phyloP scores from a whole-genome alignment of 441 rosid genomes.

The Erodium moschatum region DNA sequence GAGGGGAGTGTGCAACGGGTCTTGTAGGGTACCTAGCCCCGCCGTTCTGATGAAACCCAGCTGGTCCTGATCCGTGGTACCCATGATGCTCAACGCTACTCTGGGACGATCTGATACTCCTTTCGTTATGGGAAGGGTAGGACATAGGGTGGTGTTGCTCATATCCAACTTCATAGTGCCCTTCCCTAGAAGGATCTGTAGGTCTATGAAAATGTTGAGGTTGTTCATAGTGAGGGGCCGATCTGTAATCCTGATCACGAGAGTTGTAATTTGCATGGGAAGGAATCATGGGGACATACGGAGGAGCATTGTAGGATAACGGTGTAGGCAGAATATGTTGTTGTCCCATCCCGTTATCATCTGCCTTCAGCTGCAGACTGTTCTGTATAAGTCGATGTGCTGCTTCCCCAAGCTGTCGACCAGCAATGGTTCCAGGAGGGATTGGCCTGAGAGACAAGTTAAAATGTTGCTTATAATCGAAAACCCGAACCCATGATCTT shows the following conservation, averaged over 20 bases:
- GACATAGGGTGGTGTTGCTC: slow-evolving; percentile 18
- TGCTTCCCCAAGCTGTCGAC: slow-evolving; percentile 60
- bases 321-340: slow-evolving; percentile 16
- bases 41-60: slow-evolving; percentile 24
- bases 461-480: background rate
- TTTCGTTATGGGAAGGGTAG: slow-evolving; percentile 23
- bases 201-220: slow-evolving; percentile 18
- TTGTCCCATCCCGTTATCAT: slow-evolving; percentile 23
- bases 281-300: slow-evolving; percentile 22
- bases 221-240: slow-evolving; percentile 22
- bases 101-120: slow-evolving; percentile 18
- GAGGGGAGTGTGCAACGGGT: slow-evolving; percentile 12
- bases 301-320: slow-evolving; percentile 18
- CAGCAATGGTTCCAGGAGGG: slow-evolving; percentile 30
- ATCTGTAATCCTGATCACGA: slow-evolving; percentile 23
- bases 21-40: slow-evolving; percentile 27
- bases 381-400: slow-evolving; percentile 59
- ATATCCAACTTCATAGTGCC: slow-evolving; percentile 21
- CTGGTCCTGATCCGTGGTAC: slow-evolving; percentile 8
- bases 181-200: slow-evolving; percentile 15
- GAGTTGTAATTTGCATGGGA: slow-evolving; percentile 27
- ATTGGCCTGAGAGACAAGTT: background rate
- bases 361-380: slow-evolving; percentile 41
- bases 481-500: background rate
- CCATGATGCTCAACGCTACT: slow-evolving; percentile 19